phyloP scores from a whole-genome alignment of 2,329 filamentous ascomycete genomes.

The Alternaria tenuissima region DNA sequence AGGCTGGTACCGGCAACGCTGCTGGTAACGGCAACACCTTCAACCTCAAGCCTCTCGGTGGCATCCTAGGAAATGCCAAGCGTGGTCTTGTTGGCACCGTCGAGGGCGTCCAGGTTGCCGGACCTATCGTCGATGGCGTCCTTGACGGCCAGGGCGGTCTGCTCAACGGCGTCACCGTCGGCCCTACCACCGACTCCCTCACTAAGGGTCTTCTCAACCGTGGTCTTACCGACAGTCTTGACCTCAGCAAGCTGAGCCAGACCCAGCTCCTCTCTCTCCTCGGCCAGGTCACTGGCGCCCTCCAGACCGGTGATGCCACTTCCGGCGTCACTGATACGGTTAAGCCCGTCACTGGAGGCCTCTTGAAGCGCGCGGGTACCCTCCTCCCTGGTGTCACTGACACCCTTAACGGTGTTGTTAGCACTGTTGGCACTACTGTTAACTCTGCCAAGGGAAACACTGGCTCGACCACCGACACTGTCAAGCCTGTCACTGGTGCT shows the following conservation, averaged over 20 bases:
- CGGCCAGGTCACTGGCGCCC: neutral
- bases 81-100: neutral
- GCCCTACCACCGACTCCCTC: neutral
- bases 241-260: neutral
- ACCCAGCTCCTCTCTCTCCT: neutral
- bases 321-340: neutral
- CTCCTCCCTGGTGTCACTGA: too few species aligned
- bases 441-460: neutral
- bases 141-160: neutral
- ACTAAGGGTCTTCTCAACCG: neutral
- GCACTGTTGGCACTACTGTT: neutral
- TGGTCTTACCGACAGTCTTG: neutral
- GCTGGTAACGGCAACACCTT: conserved; percentile 21
- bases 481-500: neutral
- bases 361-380: too few species aligned
- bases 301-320: neutral
- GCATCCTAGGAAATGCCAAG: neutral
- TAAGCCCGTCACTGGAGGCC: conserved; percentile 1
- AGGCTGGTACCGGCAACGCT: conserved; percentile 10
- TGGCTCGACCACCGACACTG: neutral
- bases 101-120: neutral
- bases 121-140: neutral
- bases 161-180: neutral
- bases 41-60: conserved; percentile 16
- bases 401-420: neutral